Evolutionary conservation across 2,329 filamentous ascomycete genomes (phyloP).

Genomic region (Didymosphaeria variabile): DNA sequence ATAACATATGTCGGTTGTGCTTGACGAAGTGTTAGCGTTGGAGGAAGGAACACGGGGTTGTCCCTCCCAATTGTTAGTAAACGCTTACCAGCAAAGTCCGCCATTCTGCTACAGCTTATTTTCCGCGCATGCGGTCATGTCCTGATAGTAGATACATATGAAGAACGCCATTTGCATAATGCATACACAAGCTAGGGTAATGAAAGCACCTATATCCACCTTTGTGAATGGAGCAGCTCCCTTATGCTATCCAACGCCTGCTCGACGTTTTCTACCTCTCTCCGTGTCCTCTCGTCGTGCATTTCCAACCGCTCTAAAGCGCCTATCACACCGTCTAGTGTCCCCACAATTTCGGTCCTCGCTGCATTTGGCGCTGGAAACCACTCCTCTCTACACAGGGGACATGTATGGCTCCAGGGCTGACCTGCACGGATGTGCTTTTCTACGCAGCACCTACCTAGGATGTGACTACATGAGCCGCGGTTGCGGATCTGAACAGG

Average conservation of each 20-base stretch:
- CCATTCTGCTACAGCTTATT: too few relatives aligned
- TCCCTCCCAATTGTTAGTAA: not conserved
- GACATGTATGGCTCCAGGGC: slow-evolving; percentile 36
- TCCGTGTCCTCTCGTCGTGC: slow-evolving; percentile 15
- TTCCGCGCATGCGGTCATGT: too few relatives aligned
- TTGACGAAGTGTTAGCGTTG: not conserved
- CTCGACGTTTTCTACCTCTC: slow-evolving; percentile 24
- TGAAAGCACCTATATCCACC: slow-evolving; percentile 20
- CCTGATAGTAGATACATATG: too few relatives aligned
- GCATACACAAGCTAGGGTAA: not conserved
- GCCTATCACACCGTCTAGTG: slow-evolving; percentile 20
- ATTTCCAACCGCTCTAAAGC: slow-evolving; percentile 19
- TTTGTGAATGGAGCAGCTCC: slow-evolving; percentile 20
- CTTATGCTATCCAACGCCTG: slow-evolving; percentile 22
- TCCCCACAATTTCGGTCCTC: slow-evolving; percentile 19
- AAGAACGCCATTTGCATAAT: too few relatives aligned
- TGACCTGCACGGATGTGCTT: slow-evolving; percentile 26
- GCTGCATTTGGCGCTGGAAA: slow-evolving; percentile 26
- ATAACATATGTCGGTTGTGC: not conserved
- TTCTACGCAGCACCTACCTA: slow-evolving; percentile 32
- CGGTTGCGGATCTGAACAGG: slow-evolving; percentile 25
- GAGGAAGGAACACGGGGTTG: not conserved
- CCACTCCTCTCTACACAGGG: slow-evolving; percentile 30
- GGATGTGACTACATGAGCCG: slow-evolving; percentile 27
- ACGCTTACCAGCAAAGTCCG: too few relatives aligned